These are phyloP conservation scores for Moricandia arvensis DNA, from an alignment of 345 rosid species.

Conservation along the genomic window DNA sequence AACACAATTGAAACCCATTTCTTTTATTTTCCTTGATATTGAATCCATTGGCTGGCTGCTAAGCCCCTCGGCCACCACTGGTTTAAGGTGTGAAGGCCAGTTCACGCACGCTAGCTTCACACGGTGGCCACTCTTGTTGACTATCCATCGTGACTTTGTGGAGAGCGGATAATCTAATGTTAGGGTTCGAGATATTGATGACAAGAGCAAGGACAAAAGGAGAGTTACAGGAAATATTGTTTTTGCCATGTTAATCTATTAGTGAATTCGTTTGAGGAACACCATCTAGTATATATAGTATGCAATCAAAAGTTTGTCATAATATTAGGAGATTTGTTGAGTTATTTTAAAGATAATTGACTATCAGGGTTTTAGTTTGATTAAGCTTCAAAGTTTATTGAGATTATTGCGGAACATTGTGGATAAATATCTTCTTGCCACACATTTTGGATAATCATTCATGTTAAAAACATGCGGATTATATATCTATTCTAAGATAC, in stretches of 20 bases:
- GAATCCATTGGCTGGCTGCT: slow-evolving; percentile 59
- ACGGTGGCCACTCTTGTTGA: slow-evolving; percentile 47
- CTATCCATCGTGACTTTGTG: slow-evolving; percentile 57
- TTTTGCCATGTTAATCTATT: slow-evolving; percentile 28
- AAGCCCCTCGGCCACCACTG: slow-evolving; percentile 73
- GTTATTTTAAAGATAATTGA: neutral
- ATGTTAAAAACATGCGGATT: slow-evolving; percentile 8
- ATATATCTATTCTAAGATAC: neutral
- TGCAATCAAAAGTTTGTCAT: neutral
- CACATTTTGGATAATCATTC: slow-evolving; percentile 15
- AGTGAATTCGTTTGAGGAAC: neutral
- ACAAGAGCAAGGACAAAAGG: slow-evolving; percentile 12
- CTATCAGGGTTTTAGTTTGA: slow-evolving; percentile 21
- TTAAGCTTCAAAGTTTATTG: neutral
- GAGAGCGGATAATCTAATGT: slow-evolving; percentile 43
- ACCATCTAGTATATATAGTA: neutral
- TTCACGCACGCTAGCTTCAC: slow-evolving; percentile 72
- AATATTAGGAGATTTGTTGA: slow-evolving; percentile 18
- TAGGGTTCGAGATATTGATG: neutral
- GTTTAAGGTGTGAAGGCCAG: slow-evolving; percentile 65
- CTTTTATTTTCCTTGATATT: slow-evolving; percentile 38
- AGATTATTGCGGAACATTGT: slow-evolving; percentile 14
- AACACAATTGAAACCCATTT: slow-evolving; percentile 69
- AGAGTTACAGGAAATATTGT: neutral
- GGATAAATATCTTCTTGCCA: slow-evolving; percentile 15